Conservation (phyloP, 2,329 filamentous ascomycete genomes). For the Fusarium anthophilum region DNA sequence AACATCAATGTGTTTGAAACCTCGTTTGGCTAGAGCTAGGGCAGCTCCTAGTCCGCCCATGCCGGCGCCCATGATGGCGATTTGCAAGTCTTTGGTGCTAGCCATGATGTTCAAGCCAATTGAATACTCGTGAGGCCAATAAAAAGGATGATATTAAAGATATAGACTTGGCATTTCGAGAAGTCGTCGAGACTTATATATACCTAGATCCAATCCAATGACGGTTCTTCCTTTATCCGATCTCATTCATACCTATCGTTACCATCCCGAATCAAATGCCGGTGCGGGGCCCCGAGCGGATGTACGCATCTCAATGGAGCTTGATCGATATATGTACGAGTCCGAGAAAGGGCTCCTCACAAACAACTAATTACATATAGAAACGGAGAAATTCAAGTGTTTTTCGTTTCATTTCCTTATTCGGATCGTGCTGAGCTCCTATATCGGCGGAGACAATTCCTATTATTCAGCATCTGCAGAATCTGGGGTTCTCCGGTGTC, state of each 20-base stretch:
- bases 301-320: conserved; percentile 17
- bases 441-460: background rate
- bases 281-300: conserved; percentile 28
- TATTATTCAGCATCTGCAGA: background rate
- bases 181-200: background rate
- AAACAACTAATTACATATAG: background rate
- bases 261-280: conserved; percentile 35
- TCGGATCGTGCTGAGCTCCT: background rate
- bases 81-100: conserved; percentile 29
- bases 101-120: conserved; percentile 12
- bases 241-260: background rate
- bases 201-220: background rate
- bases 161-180: background rate
- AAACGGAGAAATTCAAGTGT: background rate
- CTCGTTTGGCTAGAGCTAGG: conserved; percentile 47
- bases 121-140: background rate
- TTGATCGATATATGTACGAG: background rate
- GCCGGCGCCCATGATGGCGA: conserved; percentile 45
- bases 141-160: too few relatives aligned
- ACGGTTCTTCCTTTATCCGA: conserved; percentile 34
- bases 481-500: background rate
- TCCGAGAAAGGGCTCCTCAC: background rate
- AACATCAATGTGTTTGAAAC: conserved; percentile 41
- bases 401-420: background rate
- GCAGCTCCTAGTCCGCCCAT: conserved; percentile 54